phyloP scores from a whole-genome alignment of 805 yeast genomes.

The Wickerhamiella sergipiensis region DNA sequence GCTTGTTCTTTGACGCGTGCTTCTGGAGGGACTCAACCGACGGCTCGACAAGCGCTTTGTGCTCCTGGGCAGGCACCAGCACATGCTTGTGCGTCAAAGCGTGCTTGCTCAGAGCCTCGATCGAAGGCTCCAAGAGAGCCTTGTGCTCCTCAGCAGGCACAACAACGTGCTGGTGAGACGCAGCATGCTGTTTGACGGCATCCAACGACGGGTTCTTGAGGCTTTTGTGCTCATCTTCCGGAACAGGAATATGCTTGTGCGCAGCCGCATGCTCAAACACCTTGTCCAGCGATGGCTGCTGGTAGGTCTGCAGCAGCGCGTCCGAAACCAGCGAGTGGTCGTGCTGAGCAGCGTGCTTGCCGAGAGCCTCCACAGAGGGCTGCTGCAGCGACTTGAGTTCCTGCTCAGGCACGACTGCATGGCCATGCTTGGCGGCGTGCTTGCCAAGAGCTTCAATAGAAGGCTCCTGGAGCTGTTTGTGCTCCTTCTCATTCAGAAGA shows the following conservation, averaged over 20 bases:
- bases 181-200: background rate
- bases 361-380: background rate
- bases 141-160: conserved; percentile 13
- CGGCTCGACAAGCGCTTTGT: conserved; percentile 10
- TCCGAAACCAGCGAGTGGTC: background rate
- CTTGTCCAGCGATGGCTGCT: background rate
- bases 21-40: conserved; percentile 11
- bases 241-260: conserved; percentile 14
- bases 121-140: conserved; percentile 6
- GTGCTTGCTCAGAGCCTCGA: background rate
- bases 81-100: conserved; percentile 6
- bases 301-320: conserved; percentile 3
- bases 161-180: conserved; percentile 7
- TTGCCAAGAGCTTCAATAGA: conserved; percentile 4
- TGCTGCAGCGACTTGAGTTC: conserved; percentile 9
- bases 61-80: conserved; percentile 17
- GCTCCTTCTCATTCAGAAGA: conserved; percentile 14
- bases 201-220: background rate
- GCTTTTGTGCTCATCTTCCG: conserved; percentile 7
- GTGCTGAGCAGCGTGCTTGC: background rate
- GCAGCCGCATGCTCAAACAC: background rate
- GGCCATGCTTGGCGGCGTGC: background rate
- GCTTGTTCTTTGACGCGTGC: background rate
- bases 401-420: background rate
- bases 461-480: conserved; percentile 1